These are phyloP conservation scores for Mycena metata DNA, from an alignment of 768 basidiomycete genomes.

Conservation along the genomic window DNA sequence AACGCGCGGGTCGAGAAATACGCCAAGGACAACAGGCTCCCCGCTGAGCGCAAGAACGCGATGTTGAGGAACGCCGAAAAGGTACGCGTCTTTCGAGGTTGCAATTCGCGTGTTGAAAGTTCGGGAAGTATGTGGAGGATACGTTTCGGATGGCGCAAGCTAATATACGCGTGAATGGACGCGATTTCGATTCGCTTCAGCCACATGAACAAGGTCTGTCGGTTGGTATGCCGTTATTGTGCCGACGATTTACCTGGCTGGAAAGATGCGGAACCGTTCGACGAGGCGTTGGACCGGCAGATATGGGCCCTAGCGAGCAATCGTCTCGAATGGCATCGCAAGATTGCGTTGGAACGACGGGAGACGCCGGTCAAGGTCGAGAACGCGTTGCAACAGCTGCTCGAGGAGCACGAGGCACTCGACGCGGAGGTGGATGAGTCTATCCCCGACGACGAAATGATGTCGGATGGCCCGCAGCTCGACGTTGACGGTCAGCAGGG, in stretches of 20 bases:
- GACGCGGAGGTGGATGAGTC: conserved; percentile 41
- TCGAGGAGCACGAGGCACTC: conserved; percentile 48
- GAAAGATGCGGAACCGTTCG: conserved; percentile 83
- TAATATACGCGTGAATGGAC: conserved; percentile 86
- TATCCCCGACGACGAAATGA: conserved; percentile 38
- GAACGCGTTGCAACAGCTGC: conserved; percentile 45
- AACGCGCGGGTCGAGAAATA: conserved; percentile 2
- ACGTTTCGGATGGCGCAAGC: conserved; percentile 75
- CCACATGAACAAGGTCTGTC: conserved; percentile 65
- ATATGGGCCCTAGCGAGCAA: conserved; percentile 87
- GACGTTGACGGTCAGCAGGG: conserved; percentile 42
- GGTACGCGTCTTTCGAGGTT: neutral
- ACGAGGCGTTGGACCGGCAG: conserved; percentile 86
- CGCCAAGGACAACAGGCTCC: conserved; percentile 13
- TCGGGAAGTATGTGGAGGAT: conserved; percentile 68
- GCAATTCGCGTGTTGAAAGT: neutral
- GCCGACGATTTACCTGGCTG: conserved; percentile 8
- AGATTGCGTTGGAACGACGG: conserved; percentile 77
- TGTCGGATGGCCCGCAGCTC: conserved; percentile 15
- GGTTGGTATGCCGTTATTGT: neutral
- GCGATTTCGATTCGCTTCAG: conserved; percentile 74
- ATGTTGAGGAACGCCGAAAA: conserved; percentile 2
- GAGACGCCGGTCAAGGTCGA: conserved; percentile 70
- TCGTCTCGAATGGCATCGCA: conserved; percentile 79
- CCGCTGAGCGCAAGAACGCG: neutral